These are phyloP conservation scores for Cladosporium colombiae DNA, from an alignment of 2,329 filamentous ascomycete genomes.

Conservation along the genomic window DNA sequence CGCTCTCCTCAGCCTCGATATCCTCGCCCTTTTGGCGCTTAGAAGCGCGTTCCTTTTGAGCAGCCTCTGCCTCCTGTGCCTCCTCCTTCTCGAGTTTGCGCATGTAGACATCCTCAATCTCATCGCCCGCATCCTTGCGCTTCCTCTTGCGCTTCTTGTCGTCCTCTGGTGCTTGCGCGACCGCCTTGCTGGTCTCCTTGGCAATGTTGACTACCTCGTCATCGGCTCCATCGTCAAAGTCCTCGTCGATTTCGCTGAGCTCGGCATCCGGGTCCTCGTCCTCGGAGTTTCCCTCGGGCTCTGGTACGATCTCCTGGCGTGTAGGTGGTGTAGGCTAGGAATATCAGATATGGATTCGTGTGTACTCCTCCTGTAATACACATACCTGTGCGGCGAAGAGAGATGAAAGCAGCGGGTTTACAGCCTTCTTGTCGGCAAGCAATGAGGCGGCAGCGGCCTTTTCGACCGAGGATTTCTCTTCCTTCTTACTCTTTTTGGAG, in stretches of 20 bases:
- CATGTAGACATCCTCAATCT: conserved; percentile 43
- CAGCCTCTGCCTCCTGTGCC: conserved; percentile 31
- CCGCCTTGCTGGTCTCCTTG: conserved; percentile 14
- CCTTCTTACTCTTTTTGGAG: conserved; percentile 24
- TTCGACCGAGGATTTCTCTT: conserved; percentile 22
- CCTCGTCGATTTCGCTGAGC: conserved; percentile 27
- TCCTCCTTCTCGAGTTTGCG: conserved; percentile 50
- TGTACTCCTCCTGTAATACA: too few species aligned
- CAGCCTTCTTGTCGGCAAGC: conserved; percentile 39
- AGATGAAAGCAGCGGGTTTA: conserved; percentile 49
- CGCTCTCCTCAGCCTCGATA: conserved; percentile 28
- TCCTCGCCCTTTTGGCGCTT: conserved; percentile 36
- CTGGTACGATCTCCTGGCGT: conserved; percentile 28
- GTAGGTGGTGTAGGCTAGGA: conserved; percentile 22
- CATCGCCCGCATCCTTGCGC: conserved; percentile 41
- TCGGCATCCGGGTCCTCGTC: conserved; percentile 38
- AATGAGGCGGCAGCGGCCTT: conserved; percentile 28
- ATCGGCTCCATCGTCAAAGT: conserved; percentile 27
- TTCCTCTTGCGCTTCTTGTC: conserved; percentile 60
- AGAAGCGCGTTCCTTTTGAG: conserved; percentile 32
- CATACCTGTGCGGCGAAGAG: conserved; percentile 45
- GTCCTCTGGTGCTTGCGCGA: conserved; percentile 22
- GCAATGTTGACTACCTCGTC: conserved; percentile 20
- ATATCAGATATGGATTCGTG: conserved; percentile 15
- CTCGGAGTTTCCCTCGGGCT: conserved; percentile 32